phyloP scores from a whole-genome alignment of 2,329 filamentous ascomycete genomes.

The Xylariaceae sp. region DNA sequence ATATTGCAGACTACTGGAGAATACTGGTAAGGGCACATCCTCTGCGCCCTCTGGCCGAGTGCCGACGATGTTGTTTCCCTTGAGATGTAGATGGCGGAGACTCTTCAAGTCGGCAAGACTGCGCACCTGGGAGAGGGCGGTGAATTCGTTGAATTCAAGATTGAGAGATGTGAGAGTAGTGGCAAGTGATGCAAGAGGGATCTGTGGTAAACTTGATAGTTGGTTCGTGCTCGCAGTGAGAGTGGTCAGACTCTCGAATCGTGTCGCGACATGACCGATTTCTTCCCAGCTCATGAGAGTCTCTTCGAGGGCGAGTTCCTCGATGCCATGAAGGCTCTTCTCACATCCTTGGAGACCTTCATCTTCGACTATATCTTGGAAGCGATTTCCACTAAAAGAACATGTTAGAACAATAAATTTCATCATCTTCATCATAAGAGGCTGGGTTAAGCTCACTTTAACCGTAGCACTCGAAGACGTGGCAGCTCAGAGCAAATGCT shows the following conservation, averaged over 20 bases:
- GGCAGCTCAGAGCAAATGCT: constrained; percentile 66
- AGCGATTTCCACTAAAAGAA: constrained; percentile 57
- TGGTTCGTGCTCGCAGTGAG: constrained; percentile 55
- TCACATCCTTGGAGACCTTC: constrained; percentile 33
- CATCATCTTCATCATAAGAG: too few species aligned
- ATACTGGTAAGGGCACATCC: constrained; percentile 38
- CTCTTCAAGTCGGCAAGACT: constrained; percentile 46
- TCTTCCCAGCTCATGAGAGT: constrained; percentile 63
- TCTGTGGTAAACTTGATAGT: constrained; percentile 45
- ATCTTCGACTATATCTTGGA: constrained; percentile 44
- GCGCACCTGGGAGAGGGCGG: constrained; percentile 50
- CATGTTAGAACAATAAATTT: too few species aligned
- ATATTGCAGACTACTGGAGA: constrained; percentile 53
- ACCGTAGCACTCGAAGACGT: constrained; percentile 59
- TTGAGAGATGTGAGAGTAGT: constrained; percentile 56
- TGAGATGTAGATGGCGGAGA: constrained; percentile 62
- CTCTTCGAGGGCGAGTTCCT: constrained; percentile 61
- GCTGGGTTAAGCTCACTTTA: constrained; percentile 54
- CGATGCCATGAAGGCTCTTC: constrained; percentile 45
- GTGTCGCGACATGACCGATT: constrained; percentile 48
- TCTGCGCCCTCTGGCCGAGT: constrained; percentile 28
- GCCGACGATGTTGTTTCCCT: constrained; percentile 64
- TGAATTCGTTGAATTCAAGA: constrained; percentile 68
- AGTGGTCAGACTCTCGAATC: constrained; percentile 48
- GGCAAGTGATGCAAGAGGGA: constrained; percentile 39